Percentiles rank a stretch among this genome's conserved stretches.
Conservation (phyloP, 345 rosid species). For the Balakata baccata region DNA sequence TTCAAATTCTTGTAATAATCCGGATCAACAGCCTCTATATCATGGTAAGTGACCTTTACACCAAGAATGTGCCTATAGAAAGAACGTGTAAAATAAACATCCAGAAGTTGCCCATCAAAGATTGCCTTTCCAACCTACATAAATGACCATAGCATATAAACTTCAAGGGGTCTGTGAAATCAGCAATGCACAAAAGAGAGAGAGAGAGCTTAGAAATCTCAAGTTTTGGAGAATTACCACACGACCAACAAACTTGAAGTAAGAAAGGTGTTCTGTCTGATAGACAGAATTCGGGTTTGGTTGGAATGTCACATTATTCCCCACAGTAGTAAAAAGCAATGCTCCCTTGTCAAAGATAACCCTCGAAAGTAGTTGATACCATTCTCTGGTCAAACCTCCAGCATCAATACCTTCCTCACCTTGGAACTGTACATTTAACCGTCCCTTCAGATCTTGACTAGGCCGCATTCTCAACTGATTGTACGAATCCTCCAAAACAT, state of each 20-base stretch:
- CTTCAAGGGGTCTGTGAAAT: not conserved
- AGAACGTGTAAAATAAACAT: slow-evolving; percentile 92
- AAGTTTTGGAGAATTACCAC: slow-evolving; percentile 56
- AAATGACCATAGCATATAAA: slow-evolving; percentile 24
- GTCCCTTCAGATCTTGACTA: slow-evolving; percentile 82
- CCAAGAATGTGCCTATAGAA: slow-evolving; percentile 94
- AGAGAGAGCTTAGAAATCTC: slow-evolving; percentile 6
- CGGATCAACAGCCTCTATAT: slow-evolving; percentile 99
- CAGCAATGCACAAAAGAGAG: not conserved
- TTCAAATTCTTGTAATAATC: slow-evolving; percentile 94
- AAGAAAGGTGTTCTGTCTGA: slow-evolving; percentile 95
- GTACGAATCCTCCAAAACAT: slow-evolving; percentile 95
- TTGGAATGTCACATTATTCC: slow-evolving; percentile 90
- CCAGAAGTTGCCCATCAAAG: slow-evolving; percentile 95
- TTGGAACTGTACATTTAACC: slow-evolving; percentile 90
- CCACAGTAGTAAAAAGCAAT: slow-evolving; percentile 90
- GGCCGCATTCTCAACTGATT: slow-evolving; percentile 95
- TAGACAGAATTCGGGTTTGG: slow-evolving; percentile 95
- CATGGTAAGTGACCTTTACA: slow-evolving; percentile 95
- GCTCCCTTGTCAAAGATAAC: slow-evolving; percentile 95
- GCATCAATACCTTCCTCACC: slow-evolving; percentile 99
- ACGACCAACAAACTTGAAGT: slow-evolving; percentile 92
- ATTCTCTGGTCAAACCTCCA: slow-evolving; percentile 94
- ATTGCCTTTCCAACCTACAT: slow-evolving; percentile 89
- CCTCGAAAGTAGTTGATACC: slow-evolving; percentile 95